Evolutionary conservation across 352 stramenopile species (phyloP).

Genomic region (Globisporangium splendens): DNA sequence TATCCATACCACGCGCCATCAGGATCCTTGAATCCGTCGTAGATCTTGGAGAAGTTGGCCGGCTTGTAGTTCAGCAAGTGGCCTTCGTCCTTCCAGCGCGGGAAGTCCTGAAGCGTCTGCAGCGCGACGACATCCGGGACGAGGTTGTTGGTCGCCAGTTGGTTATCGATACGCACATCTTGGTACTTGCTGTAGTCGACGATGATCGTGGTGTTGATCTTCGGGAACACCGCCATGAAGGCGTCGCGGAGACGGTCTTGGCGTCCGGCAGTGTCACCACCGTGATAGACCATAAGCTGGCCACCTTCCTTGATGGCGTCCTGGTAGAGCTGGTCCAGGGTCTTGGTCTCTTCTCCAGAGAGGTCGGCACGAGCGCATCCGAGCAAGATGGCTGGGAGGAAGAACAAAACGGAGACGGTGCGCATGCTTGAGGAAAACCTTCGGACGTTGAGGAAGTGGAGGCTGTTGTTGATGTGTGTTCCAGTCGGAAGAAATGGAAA

Average conservation of each 20-base stretch:
- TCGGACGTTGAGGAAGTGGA: no score
- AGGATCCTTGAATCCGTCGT: constrained; percentile 34
- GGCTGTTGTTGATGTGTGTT: no score
- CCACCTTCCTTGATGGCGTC: constrained; percentile 46
- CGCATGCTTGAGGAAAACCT: no score
- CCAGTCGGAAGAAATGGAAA: no score
- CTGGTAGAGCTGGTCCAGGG: constrained; percentile 38
- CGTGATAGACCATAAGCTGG: constrained; percentile 43
- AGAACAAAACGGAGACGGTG: no score
- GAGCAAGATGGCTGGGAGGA: no score
- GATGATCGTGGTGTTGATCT: constrained; percentile 59
- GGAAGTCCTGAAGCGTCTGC: constrained; percentile 56
- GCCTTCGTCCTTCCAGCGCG: constrained; percentile 34
- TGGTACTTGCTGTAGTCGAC: constrained; percentile 56
- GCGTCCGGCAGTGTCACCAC: constrained; percentile 30
- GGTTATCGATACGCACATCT: constrained; percentile 20
- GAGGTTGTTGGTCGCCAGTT: constrained; percentile 39
- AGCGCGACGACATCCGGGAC: constrained; percentile 42
- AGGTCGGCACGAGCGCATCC: no score
- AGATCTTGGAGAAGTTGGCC: constrained; percentile 47
- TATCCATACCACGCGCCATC: constrained; percentile 34
- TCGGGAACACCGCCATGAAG: constrained; percentile 30
- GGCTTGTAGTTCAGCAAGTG: constrained; percentile 57
- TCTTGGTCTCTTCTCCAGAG: constrained; percentile 52
- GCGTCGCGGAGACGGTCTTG: constrained; percentile 18